Conservation (phyloP, 2,329 filamentous ascomycete genomes). For the Fusarium sp. region DNA sequence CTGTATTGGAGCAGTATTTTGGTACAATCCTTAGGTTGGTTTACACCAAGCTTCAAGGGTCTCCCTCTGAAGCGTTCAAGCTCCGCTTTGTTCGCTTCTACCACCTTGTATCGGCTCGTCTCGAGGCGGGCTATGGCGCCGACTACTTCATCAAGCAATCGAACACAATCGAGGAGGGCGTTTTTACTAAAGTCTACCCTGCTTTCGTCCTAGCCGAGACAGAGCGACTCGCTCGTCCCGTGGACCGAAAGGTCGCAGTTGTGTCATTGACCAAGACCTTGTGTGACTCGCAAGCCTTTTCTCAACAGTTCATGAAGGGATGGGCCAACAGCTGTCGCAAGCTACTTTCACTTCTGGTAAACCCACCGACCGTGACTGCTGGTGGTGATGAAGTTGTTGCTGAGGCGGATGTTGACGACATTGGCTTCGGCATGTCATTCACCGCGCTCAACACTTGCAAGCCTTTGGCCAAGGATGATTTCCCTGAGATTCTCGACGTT, state of each 20-base stretch:
- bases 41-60: conserved; percentile 79
- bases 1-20: conserved; percentile 80
- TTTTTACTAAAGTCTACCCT: conserved; percentile 88
- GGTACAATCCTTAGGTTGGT: conserved; percentile 82
- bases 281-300: conserved; percentile 86
- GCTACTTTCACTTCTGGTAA: conserved; percentile 89
- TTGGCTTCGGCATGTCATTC: conserved; percentile 94
- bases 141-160: conserved; percentile 91
- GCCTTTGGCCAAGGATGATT: conserved; percentile 79
- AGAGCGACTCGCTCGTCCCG: conserved; percentile 85
- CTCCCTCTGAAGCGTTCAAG: conserved; percentile 80
- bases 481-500: conserved; percentile 84
- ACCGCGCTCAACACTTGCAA: conserved; percentile 93
- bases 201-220: conserved; percentile 89
- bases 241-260: conserved; percentile 93
- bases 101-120: conserved; percentile 84
- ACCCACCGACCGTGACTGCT: conserved; percentile 77
- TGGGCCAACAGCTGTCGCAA: conserved; percentile 92
- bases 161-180: conserved; percentile 81
- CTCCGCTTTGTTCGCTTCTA: conserved; percentile 93
- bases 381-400: conserved; percentile 81
- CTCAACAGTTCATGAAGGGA: conserved; percentile 83
- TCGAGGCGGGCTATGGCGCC: conserved; percentile 85
- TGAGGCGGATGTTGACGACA: conserved; percentile 93
- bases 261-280: conserved; percentile 94